Conservation (phyloP, 345 rosid species). For the Salix exigua region DNA sequence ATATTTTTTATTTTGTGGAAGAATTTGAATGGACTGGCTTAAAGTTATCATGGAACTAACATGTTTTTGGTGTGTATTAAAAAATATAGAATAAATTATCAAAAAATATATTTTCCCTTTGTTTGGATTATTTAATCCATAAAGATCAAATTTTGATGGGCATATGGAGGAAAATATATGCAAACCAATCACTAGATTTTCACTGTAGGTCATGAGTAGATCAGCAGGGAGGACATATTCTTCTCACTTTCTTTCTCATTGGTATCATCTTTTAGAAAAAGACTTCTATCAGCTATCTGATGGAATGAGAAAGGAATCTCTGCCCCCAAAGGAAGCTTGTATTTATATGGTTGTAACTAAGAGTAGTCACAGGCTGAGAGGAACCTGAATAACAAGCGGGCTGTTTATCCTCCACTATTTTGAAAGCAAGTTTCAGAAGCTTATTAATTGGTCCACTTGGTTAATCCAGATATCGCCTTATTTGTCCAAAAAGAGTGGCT, state of each 20-base stretch:
- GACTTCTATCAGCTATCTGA: background rate
- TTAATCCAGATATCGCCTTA: background rate
- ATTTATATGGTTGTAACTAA: background rate
- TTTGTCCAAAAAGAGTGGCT: background rate
- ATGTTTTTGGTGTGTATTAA: background rate
- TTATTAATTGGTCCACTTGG: conserved; percentile 5
- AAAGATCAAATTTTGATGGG: background rate
- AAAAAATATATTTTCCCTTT: too few species aligned
- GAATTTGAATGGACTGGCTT: background rate
- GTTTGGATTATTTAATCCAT: background rate
- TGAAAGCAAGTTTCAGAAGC: conserved; percentile 13
- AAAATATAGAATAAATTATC: too few species aligned
- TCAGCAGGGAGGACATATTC: conserved; percentile 16
- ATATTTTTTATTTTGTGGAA: background rate
- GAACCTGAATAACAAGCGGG: background rate
- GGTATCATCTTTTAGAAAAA: background rate
- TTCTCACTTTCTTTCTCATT: background rate
- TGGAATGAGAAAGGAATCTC: conserved; percentile 25
- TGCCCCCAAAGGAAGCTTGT: background rate
- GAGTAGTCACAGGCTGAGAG: background rate
- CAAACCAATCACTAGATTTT: background rate
- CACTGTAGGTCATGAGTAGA: background rate
- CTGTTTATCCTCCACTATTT: conserved; percentile 7
- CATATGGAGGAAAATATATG: background rate
- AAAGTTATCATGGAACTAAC: background rate